phyloP scores from a whole-genome alignment of 2,329 filamentous ascomycete genomes.

The Phyllosticta citrichinensis region DNA sequence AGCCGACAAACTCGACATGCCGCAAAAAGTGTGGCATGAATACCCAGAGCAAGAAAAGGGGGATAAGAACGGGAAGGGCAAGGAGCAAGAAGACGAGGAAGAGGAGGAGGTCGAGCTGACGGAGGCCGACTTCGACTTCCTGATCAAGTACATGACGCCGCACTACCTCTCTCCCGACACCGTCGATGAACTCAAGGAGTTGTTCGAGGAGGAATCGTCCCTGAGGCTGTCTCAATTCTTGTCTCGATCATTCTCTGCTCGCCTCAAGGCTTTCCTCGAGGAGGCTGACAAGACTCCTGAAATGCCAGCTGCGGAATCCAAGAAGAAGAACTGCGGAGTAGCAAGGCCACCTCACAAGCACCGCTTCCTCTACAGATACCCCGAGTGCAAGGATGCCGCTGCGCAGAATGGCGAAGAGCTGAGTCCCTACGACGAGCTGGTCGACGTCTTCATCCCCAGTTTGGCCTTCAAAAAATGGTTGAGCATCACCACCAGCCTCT shows the following conservation, averaged over 20 bases:
- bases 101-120: conserved; percentile 51
- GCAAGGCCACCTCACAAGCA: conserved; percentile 91
- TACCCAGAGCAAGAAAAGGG: conserved; percentile 24
- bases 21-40: conserved; percentile 50
- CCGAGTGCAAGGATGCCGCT: conserved; percentile 29
- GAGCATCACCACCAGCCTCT: conserved; percentile 66
- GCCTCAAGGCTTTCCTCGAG: conserved; percentile 62
- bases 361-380: conserved; percentile 73
- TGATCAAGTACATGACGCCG: conserved; percentile 82
- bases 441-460: conserved; percentile 76
- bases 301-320: conserved; percentile 22
- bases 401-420: conserved; percentile 32
- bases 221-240: conserved; percentile 74
- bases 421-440: conserved; percentile 57
- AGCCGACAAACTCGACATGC: conserved; percentile 78
- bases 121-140: conserved; percentile 74
- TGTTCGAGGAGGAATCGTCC: conserved; percentile 74
- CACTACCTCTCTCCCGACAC: conserved; percentile 89
- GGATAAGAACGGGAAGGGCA: conserved; percentile 39
- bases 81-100: conserved; percentile 33
- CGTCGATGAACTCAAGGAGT: conserved; percentile 67
- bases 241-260: conserved; percentile 63
- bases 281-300: conserved; percentile 43
- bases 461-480: conserved; percentile 85
- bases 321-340: conserved; percentile 42